Conservation (phyloP, 345 rosid genomes). For the Anacardium occidentale region DNA sequence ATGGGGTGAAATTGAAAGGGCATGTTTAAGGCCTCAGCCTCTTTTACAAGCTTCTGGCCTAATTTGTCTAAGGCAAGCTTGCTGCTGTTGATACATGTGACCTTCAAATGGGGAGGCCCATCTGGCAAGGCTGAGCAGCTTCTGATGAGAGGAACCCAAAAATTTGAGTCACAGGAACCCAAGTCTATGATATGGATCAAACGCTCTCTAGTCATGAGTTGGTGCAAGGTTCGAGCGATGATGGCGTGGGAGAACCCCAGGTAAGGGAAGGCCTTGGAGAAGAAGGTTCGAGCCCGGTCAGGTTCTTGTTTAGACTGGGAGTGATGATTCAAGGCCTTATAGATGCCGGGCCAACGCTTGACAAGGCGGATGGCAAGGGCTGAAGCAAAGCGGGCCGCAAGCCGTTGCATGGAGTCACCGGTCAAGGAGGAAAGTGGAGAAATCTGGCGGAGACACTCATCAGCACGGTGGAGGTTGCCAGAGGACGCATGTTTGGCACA, state of each 20-base stretch:
- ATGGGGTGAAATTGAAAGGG: slow-evolving; percentile 49
- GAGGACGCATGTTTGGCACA: slow-evolving; percentile 48
- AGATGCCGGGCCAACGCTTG: slow-evolving; percentile 52
- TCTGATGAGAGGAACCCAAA: slow-evolving; percentile 41
- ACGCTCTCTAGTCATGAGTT: slow-evolving; percentile 27
- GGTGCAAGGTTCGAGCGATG: slow-evolving; percentile 27
- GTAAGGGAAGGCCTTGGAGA: slow-evolving; percentile 32
- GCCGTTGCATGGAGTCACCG: slow-evolving; percentile 55
- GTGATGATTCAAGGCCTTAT: slow-evolving; percentile 36
- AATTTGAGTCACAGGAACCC: slow-evolving; percentile 38
- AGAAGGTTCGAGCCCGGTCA: slow-evolving; percentile 18
- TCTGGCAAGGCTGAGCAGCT: slow-evolving; percentile 26
- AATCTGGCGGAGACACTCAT: slow-evolving; percentile 41
- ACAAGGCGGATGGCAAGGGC: slow-evolving; percentile 46
- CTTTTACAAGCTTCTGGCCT: slow-evolving; percentile 39
- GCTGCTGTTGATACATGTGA: slow-evolving; percentile 32
- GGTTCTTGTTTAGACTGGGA: slow-evolving; percentile 3
- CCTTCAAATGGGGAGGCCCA: slow-evolving; percentile 39
- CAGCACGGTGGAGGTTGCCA: slow-evolving; percentile 47
- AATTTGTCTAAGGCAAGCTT: slow-evolving; percentile 31
- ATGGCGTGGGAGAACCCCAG: slow-evolving; percentile 32
- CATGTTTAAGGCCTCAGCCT: slow-evolving; percentile 36
- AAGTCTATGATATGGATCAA: slow-evolving; percentile 46
- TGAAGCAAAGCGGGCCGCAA: slow-evolving; percentile 42
- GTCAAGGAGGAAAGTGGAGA: slow-evolving; percentile 38